Evolutionary conservation across 148 eudicot species (phyloP), one percentile per base, ranked within the genome.

Genomic region (Gaultheria prostrata): DNA sequence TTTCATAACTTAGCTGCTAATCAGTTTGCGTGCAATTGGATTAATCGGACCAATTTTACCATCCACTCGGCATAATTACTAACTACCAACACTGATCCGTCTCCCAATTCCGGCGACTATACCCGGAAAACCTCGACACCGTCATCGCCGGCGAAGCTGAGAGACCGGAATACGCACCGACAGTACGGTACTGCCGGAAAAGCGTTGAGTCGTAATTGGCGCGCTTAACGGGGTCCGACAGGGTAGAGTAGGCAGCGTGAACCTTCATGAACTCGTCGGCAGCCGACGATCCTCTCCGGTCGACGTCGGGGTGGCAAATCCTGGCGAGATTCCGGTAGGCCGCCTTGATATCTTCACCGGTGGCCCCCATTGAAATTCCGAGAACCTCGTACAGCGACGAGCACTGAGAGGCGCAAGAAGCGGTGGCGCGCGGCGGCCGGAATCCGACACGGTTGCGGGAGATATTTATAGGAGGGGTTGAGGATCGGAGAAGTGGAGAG

Each of bases 41-140:
- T 6, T 46, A 26, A 74, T 45, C 9, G 45, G 51, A 20, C 43
- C 51, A 21, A 45, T 0, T 10, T 69, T 63, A 35, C 39, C 39
- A 35, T 35, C 39, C 39, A 35, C 39, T 35, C 5, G 43, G 5
- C 69, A 15, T 49, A 33, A 14, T 63, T 0, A 30, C 14, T 61
- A 6, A 24, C 82, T 85, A 93, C 97, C 94, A 93, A 84, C 97
- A 93, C 86, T 93, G 95, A 53, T 92, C 95, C 8, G 93, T 88
- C 85, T 93, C 94, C 97, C 95, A 93, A 80, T 89, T 91, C 61
- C 91, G 89, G 76, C 83, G 26, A 57, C 82, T 87, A 73, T 82
- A 85, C 1, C 88, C 61, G 33, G 81, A 50, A 61, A 75, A 87
- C 45, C 83, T 72, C 82, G 86, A 67, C 76, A 51, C 45, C 18